These are phyloP conservation scores for Purpureocillium lavendulum DNA, from an alignment of 2,329 filamentous ascomycete species.

Conservation along the genomic window DNA sequence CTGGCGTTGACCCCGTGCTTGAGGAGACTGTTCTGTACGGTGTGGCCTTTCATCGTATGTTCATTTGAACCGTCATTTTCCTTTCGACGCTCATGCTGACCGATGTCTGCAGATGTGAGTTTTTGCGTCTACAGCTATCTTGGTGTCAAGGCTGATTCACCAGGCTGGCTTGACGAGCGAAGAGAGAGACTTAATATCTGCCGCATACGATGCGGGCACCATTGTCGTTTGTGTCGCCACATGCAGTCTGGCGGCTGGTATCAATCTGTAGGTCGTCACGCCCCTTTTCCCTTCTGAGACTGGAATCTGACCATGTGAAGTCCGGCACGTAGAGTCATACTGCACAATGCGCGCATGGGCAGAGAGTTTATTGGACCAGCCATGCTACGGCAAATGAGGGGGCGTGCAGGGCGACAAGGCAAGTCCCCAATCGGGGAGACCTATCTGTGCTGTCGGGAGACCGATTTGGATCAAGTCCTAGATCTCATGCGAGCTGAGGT, in stretches of 20 bases:
- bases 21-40: constrained; percentile 57
- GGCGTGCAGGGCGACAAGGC: constrained; percentile 68
- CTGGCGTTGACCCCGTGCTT: constrained; percentile 57
- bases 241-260: constrained; percentile 74
- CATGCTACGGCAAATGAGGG: constrained; percentile 75
- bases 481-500: constrained; percentile 66
- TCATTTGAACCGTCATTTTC: not conserved
- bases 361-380: constrained; percentile 68
- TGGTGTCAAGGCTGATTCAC: constrained; percentile 10
- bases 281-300: no score
- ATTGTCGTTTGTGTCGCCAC: constrained; percentile 68
- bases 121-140: not conserved
- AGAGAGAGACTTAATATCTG: constrained; percentile 63
- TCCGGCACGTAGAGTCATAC: constrained; percentile 63
- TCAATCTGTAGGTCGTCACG: constrained; percentile 47
- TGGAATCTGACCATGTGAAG: constrained; percentile 15
- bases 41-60: constrained; percentile 66
- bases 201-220: constrained; percentile 59
- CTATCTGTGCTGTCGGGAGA: constrained; percentile 63
- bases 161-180: constrained; percentile 64
- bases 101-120: constrained; percentile 26
- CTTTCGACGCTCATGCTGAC: constrained; percentile 1
- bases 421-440: constrained; percentile 73
- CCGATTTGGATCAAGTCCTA: constrained; percentile 61
- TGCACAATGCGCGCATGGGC: constrained; percentile 69